Evolutionary conservation across 257 asterid species (phyloP).

Genomic region (Solanum neorickii): DNA sequence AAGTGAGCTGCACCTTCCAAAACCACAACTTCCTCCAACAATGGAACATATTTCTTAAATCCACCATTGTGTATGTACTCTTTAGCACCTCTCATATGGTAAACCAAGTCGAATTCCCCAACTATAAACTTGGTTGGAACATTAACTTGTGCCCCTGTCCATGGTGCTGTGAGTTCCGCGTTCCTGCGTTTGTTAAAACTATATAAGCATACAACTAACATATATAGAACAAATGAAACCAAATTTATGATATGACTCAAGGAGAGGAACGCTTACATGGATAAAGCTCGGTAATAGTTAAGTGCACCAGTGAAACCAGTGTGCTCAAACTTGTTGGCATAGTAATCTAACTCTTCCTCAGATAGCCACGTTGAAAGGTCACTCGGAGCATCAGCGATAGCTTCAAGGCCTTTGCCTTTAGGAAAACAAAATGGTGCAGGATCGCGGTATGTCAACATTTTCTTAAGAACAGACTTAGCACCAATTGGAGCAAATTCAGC

Average conservation of each 20-base stretch:
- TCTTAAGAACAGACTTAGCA: not conserved
- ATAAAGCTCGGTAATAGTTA: slow-evolving; percentile 39
- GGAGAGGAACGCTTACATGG: slow-evolving; percentile 17
- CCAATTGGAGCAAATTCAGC: not conserved
- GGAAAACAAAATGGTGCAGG: not conserved
- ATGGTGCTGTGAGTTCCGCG: slow-evolving; percentile 13
- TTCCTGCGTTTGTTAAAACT: not conserved
- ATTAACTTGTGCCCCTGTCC: slow-evolving; percentile 14
- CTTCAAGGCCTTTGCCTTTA: not conserved
- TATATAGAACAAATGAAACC: not conserved
- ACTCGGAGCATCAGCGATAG: not conserved
- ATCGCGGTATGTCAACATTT: not conserved
- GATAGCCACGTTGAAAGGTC: slow-evolving; percentile 40
- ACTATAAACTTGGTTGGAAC: slow-evolving; percentile 9
- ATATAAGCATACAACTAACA: not conserved
- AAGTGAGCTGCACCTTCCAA: slow-evolving; percentile 10
- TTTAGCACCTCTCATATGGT: slow-evolving; percentile 1
- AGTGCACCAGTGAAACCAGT: slow-evolving; percentile 43
- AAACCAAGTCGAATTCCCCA: slow-evolving; percentile 11
- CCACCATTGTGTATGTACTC: slow-evolving; percentile 13
- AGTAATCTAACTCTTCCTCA: slow-evolving; percentile 27
- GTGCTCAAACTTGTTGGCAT: slow-evolving; percentile 20
- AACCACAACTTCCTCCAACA: slow-evolving; percentile 6
- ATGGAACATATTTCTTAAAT: slow-evolving; percentile 6
- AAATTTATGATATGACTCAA: not conserved